Conservation (phyloP, 169 alveolate genomes). For the Cryptosporidium canis region DNA sequence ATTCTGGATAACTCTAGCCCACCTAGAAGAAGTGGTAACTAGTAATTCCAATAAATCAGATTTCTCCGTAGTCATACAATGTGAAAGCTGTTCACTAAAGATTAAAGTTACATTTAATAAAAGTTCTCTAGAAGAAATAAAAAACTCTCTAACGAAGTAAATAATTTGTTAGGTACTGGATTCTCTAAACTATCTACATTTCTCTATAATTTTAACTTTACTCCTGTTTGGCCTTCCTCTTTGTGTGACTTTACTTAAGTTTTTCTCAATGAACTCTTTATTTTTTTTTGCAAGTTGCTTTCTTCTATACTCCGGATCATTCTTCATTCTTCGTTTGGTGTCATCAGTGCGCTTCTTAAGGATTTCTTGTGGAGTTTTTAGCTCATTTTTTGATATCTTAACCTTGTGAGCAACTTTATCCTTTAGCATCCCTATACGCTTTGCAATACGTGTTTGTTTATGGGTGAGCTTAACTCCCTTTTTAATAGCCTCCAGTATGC, state of each 20-base stretch:
- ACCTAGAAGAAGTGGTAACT: not conserved
- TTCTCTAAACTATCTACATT: not conserved
- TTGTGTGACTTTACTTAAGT: not conserved
- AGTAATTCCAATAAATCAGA: not conserved
- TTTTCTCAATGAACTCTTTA: conserved; percentile 42
- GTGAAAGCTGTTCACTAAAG: conserved; percentile 65
- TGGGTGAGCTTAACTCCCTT: conserved; percentile 74
- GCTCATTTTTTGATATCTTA: not conserved
- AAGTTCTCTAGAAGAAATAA: conserved; percentile 1
- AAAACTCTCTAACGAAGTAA: not conserved
- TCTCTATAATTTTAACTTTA: not conserved
- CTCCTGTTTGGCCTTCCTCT: conserved; percentile 64
- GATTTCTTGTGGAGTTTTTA: conserved; percentile 56
- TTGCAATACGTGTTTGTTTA: conserved; percentile 72
- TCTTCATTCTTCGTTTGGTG: conserved; percentile 24
- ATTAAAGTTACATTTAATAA: conserved; percentile 3
- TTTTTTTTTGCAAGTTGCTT: not conserved
- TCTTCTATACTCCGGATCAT: conserved; percentile 30
- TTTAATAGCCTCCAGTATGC: conserved; percentile 74
- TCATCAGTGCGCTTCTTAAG: not conserved
- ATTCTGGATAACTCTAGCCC: conserved; percentile 6
- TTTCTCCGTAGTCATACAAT: conserved; percentile 3
- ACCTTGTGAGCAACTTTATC: not conserved
- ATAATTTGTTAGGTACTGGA: no score
- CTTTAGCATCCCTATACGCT: not conserved